These are phyloP conservation scores for Fraxinus velutina DNA, from an alignment of 305 asterid species.

Conservation along the genomic window DNA sequence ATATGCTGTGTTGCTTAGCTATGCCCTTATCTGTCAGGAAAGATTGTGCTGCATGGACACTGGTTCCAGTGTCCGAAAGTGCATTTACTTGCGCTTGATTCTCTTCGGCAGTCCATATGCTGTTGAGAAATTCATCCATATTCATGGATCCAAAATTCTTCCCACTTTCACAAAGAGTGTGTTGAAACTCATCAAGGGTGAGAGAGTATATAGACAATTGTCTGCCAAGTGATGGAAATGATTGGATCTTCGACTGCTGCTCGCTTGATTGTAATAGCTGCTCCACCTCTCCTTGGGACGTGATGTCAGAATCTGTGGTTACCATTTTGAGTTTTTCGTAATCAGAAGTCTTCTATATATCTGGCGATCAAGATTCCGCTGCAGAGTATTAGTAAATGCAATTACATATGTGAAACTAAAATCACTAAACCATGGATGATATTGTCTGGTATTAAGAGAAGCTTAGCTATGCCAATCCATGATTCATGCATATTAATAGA, in stretches of 20 bases:
- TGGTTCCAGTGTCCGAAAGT: slow-evolving; percentile 17
- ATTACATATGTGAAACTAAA: background rate
- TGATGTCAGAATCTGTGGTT: slow-evolving; percentile 40
- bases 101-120: slow-evolving; percentile 89
- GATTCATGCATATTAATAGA: background rate
- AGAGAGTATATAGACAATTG: slow-evolving; percentile 71
- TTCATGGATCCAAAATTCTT: slow-evolving; percentile 86
- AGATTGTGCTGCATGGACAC: slow-evolving; percentile 15
- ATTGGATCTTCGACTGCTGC: slow-evolving; percentile 28
- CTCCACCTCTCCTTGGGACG: slow-evolving; percentile 52
- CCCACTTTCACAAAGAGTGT: slow-evolving; percentile 52
- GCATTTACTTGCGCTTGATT: slow-evolving; percentile 51
- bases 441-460: background rate
- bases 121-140: slow-evolving; percentile 89
- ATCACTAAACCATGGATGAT: background rate
- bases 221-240: slow-evolving; percentile 41
- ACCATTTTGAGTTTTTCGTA: slow-evolving; percentile 33
- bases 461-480: background rate
- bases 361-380: background rate
- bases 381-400: background rate
- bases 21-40: slow-evolving; percentile 24
- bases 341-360: background rate
- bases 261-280: slow-evolving; percentile 36
- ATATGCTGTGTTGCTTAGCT: slow-evolving; percentile 47
- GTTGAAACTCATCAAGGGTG: slow-evolving; percentile 58